Evolutionary conservation across 345 rosid genomes (phyloP), one percentile per base, ranked within the genome.

Genomic region (Ceriops zippeliana): DNA sequence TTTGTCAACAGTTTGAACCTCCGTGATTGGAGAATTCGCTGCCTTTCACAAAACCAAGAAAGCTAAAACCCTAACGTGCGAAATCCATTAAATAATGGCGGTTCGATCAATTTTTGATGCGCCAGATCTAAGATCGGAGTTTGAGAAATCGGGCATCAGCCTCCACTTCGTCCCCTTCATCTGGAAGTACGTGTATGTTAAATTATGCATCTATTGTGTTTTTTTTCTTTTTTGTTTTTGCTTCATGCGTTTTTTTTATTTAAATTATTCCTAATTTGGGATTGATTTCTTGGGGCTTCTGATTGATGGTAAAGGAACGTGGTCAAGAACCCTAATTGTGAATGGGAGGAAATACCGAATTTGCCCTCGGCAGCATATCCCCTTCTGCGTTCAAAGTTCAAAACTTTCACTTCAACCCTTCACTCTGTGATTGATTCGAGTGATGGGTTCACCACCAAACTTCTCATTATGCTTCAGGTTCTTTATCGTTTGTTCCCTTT

Each of bases 391-490:
- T 78, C 92, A 1, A 91, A 90, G 78, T 95, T 95, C 89, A 86
- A 82, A 84, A 78, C 89, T 73, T 79, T 90, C 58, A 85, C 96
- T 60, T 95, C 97, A 28, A 74, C 84, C 70, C 78, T 91, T n/a
- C 84, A 95, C 80, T 85, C 93, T 0, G 84, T 79, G 21, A 69
- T 80, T 65, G 87, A 90, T 51, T 95, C 98, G 58, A 81, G 77
- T 5, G 98, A 95, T 70, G 85, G 84, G 74, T 90, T 91, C 80
- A 91, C 98, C 80, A 84, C 84, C 70, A 95, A 91, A 26, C 96
- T 95, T 62, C 86, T 91, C 69, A 62, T 95, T 79, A 86, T 73
- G 78, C 87, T 95, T 69, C 96, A 86, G 96, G 98, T 90, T 52
- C 46, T 51, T 47, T 65, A 42, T 17, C 21, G 6, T 28, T 22